phyloP scores from a whole-genome alignment of 306 rosid genomes.

The Inga leiocalycina region DNA sequence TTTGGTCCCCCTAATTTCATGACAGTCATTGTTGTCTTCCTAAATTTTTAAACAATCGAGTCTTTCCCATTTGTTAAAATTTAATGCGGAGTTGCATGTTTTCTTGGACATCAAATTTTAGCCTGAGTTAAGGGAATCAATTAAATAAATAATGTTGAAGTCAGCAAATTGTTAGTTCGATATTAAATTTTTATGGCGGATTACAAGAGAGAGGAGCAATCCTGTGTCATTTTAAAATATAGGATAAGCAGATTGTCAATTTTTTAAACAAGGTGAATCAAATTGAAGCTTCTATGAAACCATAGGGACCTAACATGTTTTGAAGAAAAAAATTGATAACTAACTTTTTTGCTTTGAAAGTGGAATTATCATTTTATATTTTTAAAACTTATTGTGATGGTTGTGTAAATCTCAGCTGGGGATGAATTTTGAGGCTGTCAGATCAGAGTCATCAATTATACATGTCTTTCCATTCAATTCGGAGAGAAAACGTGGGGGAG shows the following conservation, averaged over 20 bases:
- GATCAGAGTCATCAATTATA: conserved; percentile 63
- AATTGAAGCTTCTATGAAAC: not conserved
- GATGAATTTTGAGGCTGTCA: conserved; percentile 65
- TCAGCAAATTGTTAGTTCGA: not conserved
- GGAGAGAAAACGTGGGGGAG: conserved; percentile 85
- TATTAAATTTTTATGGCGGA: not conserved
- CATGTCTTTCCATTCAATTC: conserved; percentile 90
- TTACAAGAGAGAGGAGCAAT: not conserved
- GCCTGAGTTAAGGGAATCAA: not conserved
- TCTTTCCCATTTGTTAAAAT: not conserved
- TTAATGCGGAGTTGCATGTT: not conserved
- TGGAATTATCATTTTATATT: not conserved
- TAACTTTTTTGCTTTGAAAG: not conserved
- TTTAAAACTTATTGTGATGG: conserved; percentile 8
- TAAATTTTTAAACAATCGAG: not conserved
- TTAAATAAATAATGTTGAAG: not conserved
- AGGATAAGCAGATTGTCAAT: not conserved
- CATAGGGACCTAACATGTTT: not conserved
- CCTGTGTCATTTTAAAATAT: not conserved
- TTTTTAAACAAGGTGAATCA: not conserved
- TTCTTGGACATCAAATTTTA: not conserved
- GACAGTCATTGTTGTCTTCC: not conserved
- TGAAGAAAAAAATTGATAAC: not conserved
- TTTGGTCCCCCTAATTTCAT: not conserved
- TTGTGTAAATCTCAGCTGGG: conserved; percentile 64